Percentiles rank a stretch among this genome's conserved stretches.
Conservation (phyloP, 805 yeast genomes). For the Nakazawaea sp. region DNA sequence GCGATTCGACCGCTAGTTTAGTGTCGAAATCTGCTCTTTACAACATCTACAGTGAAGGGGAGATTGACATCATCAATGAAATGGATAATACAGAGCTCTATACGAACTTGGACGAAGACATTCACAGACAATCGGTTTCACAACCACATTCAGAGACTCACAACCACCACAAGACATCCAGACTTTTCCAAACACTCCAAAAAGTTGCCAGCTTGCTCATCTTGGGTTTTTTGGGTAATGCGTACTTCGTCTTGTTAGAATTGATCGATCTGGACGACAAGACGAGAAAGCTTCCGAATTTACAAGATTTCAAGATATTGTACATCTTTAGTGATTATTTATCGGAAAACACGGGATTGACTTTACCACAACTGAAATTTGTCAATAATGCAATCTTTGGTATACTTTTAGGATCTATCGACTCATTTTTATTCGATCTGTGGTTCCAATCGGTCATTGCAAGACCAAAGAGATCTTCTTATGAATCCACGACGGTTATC, state of each 20-base stretch:
- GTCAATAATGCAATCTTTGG: constrained; percentile 41
- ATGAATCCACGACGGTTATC: constrained; percentile 16
- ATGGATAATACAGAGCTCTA: constrained; percentile 20
- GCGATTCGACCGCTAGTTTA: constrained; percentile 34
- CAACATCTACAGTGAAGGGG: constrained; percentile 39
- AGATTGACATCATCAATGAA: constrained; percentile 21
- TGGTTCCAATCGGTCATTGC: not conserved
- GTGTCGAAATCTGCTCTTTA: constrained; percentile 42
- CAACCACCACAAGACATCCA: not conserved
- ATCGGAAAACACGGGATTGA: constrained; percentile 24
- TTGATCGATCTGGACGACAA: constrained; percentile 34
- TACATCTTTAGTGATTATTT: constrained; percentile 23
- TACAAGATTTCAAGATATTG: constrained; percentile 17
- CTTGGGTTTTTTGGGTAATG: constrained; percentile 39
- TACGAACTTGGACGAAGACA: constrained; percentile 27
- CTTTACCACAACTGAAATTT: constrained; percentile 11
- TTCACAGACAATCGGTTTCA: constrained; percentile 18
- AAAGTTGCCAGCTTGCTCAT: constrained; percentile 3
- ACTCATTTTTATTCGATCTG: constrained; percentile 30
- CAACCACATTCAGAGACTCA: not conserved
- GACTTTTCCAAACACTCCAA: not conserved
- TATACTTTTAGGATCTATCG: constrained; percentile 45
- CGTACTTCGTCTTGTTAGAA: constrained; percentile 45
- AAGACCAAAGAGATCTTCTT: constrained; percentile 9
- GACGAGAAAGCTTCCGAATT: constrained; percentile 19